phyloP scores from a whole-genome alignment of 31 red algal genomes.

The Odonthalia washingtoniensis region DNA sequence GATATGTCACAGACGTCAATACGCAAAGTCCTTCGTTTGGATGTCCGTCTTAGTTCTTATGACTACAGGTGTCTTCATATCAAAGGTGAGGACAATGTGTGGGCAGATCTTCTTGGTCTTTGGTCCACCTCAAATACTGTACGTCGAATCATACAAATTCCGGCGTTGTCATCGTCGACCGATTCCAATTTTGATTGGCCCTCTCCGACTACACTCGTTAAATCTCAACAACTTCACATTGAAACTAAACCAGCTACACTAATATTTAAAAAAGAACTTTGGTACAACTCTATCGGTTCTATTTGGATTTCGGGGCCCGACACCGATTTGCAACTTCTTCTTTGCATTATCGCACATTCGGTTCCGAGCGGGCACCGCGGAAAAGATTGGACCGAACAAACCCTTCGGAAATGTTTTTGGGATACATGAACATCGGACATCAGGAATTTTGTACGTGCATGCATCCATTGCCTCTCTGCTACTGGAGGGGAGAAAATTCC shows the following conservation, averaged over 20 bases:
- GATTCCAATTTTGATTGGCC: neutral
- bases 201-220: neutral
- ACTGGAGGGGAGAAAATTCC: neutral
- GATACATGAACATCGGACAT: neutral
- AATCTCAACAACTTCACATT: neutral
- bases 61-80: neutral
- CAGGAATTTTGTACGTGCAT: neutral
- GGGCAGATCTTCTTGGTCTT: neutral
- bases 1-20: neutral
- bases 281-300: neutral
- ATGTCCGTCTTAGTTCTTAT: neutral
- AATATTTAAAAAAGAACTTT: neutral
- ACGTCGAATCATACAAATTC: neutral
- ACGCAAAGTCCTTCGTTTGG: neutral
- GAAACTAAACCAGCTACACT: neutral
- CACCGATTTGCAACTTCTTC: neutral
- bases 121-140: neutral
- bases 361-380: neutral
- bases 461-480: slow-evolving; percentile 3
- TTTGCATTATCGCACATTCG: neutral
- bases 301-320: neutral
- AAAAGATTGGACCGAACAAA: neutral
- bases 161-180: neutral
- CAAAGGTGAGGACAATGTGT: slow-evolving; percentile 9
- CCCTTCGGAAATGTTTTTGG: neutral